phyloP scores from a whole-genome alignment of 768 basidiomycete species.

The Termitomyces sp. region DNA sequence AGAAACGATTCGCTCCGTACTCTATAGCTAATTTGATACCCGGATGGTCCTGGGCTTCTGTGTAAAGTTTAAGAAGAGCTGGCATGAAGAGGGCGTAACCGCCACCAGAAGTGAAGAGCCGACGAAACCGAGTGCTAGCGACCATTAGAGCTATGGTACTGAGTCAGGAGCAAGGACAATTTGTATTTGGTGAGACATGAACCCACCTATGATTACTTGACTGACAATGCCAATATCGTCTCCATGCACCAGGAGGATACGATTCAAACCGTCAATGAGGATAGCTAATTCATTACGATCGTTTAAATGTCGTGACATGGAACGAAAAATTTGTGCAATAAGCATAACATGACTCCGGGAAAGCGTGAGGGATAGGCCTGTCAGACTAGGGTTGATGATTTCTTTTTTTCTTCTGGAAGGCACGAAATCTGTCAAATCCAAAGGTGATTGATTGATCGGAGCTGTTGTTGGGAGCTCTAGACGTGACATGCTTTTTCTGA shows the following conservation, averaged over 20 bases:
- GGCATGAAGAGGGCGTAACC: slow-evolving; percentile 78
- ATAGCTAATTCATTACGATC: slow-evolving; percentile 63
- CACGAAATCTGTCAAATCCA: slow-evolving; percentile 44
- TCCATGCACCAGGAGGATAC: slow-evolving; percentile 61
- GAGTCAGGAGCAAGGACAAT: slow-evolving; percentile 2
- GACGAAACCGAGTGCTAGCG: slow-evolving; percentile 70
- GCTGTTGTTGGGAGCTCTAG: slow-evolving; percentile 50
- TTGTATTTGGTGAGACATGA: neutral
- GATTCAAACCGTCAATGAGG: slow-evolving; percentile 67
- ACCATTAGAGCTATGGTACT: slow-evolving; percentile 55
- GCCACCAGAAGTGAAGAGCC: slow-evolving; percentile 68
- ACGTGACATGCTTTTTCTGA: slow-evolving; percentile 61
- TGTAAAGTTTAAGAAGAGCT: slow-evolving; percentile 62
- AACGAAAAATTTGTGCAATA: slow-evolving; percentile 65
- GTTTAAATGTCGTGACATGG: slow-evolving; percentile 65
- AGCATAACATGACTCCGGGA: slow-evolving; percentile 67
- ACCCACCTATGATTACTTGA: slow-evolving; percentile 66
- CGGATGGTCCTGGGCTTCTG: slow-evolving; percentile 49
- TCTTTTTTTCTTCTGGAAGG: slow-evolving; percentile 25
- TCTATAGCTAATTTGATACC: slow-evolving; percentile 66
- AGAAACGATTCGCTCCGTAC: slow-evolving; percentile 68
- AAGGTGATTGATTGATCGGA: slow-evolving; percentile 16
- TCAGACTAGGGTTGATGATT: slow-evolving; percentile 19
- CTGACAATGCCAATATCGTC: slow-evolving; percentile 75
- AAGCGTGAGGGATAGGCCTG: slow-evolving; percentile 53